These are phyloP conservation scores for Kodamaea suecica DNA, from an alignment of 1,139 yeast species.

Conservation along the genomic window DNA sequence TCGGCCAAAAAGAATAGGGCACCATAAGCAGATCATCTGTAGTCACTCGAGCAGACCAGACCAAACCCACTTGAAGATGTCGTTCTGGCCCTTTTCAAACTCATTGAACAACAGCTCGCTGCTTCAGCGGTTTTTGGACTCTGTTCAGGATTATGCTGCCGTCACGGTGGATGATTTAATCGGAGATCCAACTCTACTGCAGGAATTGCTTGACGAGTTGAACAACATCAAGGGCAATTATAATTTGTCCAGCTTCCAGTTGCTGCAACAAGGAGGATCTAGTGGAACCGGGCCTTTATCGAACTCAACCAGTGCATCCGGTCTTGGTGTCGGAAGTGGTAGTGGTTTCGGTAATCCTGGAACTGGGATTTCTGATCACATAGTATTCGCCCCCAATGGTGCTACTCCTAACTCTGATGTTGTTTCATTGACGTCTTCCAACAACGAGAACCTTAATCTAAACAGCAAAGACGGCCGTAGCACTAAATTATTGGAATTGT, in stretches of 20 bases:
- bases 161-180: constrained; percentile 37
- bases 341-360: background rate
- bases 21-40: too few relatives aligned
- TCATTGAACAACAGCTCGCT: constrained; percentile 38
- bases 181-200: constrained; percentile 35
- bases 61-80: constrained; percentile 26
- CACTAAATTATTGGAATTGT: constrained; percentile 40
- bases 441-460: constrained; percentile 24
- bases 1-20: too few relatives aligned
- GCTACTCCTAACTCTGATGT: constrained; percentile 21
- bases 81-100: constrained; percentile 50
- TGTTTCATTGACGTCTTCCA: constrained; percentile 40
- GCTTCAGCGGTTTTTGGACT: constrained; percentile 44
- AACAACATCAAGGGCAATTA: constrained; percentile 39
- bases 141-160: constrained; percentile 32
- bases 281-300: too few relatives aligned
- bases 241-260: constrained; percentile 29
- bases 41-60: too few relatives aligned
- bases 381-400: constrained; percentile 8
- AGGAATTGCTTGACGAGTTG: constrained; percentile 40
- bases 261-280: constrained; percentile 24
- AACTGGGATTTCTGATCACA: background rate
- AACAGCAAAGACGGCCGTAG: constrained; percentile 38
- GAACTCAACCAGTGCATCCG: too few relatives aligned
- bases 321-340: constrained; percentile 13